These are phyloP conservation scores for Naegleria fowleri DNA, from an alignment of 208 protist species.

Conservation along the genomic window DNA sequence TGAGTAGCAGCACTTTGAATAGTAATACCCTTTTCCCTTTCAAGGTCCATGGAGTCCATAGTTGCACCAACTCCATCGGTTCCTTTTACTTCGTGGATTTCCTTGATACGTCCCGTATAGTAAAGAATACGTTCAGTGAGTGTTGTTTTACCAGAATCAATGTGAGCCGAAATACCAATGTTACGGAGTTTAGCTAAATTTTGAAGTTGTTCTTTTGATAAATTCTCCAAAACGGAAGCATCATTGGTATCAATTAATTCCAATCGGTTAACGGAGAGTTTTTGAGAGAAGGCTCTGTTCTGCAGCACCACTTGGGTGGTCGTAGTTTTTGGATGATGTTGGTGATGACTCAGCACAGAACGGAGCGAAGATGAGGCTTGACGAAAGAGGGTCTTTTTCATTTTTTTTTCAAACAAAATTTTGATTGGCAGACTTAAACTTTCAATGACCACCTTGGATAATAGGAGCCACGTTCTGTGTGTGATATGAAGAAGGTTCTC, in stretches of 20 bases:
- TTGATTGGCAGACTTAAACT: no score
- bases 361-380: background rate
- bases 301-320: background rate
- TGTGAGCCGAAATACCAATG: constrained; percentile 96
- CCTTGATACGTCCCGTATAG: constrained; percentile 90
- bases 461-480: no score
- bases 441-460: no score
- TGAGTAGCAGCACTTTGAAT: constrained; percentile 97
- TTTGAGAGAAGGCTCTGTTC: background rate
- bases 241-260: background rate
- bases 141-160: constrained; percentile 98
- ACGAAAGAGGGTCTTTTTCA: background rate
- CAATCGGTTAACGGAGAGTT: background rate
- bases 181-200: constrained; percentile 65
- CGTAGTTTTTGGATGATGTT: background rate
- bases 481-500: no score
- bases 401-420: constrained; percentile 12
- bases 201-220: background rate
- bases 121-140: constrained; percentile 97
- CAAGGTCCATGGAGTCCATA: constrained; percentile 98
- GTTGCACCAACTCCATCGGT: constrained; percentile 95
- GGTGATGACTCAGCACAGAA: background rate
- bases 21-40: constrained; percentile 98
- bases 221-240: background rate
- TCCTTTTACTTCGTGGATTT: constrained; percentile 92